Percentiles rank a stretch among this genome's conserved stretches.
Evolutionary conservation across 129 eudicot species (phyloP).

Genomic region (Smallanthus sonchifolius): DNA sequence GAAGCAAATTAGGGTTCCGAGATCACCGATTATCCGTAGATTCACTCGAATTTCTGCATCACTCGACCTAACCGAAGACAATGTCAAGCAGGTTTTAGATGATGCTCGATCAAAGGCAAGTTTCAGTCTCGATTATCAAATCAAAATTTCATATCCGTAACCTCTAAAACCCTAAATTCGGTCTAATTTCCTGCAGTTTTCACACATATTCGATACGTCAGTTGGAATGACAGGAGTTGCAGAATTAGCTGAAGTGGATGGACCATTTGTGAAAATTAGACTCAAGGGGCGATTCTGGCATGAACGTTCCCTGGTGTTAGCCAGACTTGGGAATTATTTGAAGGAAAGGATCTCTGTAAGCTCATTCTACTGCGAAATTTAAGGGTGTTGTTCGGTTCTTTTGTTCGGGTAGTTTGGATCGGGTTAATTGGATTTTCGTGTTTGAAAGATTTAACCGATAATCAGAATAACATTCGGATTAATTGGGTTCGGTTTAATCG

Average conservation of each 20-base stretch:
- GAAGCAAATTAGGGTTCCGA: conserved; percentile 9
- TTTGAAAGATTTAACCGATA: no score
- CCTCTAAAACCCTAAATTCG: not conserved
- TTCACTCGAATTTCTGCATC: conserved; percentile 46
- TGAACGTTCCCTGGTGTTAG: conserved; percentile 56
- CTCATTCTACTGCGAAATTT: not conserved
- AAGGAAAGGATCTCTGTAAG: conserved; percentile 85
- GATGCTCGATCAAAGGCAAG: conserved; percentile 82
- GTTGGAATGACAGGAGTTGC: conserved; percentile 91
- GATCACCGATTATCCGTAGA: conserved; percentile 15
- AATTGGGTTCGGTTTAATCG: no score
- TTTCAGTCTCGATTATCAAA: not conserved
- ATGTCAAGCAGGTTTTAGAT: conserved; percentile 57
- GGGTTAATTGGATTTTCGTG: no score
- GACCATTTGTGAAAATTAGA: conserved; percentile 83
- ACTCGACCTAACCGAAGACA: conserved; percentile 84
- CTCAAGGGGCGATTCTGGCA: conserved; percentile 90
- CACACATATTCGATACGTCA: conserved; percentile 73
- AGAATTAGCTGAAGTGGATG: conserved; percentile 80
- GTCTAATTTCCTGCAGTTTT: conserved; percentile 50
- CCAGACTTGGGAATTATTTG: conserved; percentile 79
- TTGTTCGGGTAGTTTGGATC: no score
- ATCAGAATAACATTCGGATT: no score
- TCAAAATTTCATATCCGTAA: not conserved
- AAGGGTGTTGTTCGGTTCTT: no score